These are phyloP conservation scores for Penicillium bovifimosum DNA, from an alignment of 495 filamentous ascomycete species.

Conservation along the genomic window DNA sequence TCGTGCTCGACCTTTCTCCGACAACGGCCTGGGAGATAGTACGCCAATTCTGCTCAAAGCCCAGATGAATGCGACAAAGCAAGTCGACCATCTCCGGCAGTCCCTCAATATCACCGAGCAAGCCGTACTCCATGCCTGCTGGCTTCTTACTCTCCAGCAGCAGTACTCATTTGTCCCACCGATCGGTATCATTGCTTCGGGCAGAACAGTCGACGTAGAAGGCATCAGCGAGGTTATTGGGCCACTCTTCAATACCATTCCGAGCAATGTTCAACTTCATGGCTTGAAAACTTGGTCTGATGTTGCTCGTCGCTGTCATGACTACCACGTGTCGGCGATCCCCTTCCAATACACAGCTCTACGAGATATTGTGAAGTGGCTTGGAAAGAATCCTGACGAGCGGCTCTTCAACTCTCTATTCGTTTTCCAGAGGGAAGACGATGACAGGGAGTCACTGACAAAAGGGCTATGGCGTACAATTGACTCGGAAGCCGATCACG, in stretches of 20 bases:
- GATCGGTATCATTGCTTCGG: constrained; percentile 41
- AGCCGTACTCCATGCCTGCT: constrained; percentile 39
- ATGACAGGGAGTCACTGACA: constrained; percentile 12
- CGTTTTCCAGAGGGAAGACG: constrained; percentile 57
- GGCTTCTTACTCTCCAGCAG: constrained; percentile 30
- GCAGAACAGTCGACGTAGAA: constrained; percentile 44
- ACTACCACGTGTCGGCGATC: constrained; percentile 37
- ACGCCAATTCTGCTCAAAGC: constrained; percentile 14
- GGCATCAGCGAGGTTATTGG: constrained; percentile 66
- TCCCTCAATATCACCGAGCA: constrained; percentile 38
- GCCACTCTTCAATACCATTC: constrained; percentile 86
- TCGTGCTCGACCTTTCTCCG: constrained; percentile 24
- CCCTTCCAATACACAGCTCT: constrained; percentile 43
- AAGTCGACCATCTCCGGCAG: constrained; percentile 17
- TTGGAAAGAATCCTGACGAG: constrained; percentile 30
- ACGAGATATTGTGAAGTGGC: constrained; percentile 43
- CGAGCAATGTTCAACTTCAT: constrained; percentile 52
- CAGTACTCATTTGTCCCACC: constrained; percentile 29
- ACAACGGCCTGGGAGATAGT: constrained; percentile 1
- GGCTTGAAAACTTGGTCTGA: constrained; percentile 31
- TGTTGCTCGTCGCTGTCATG: constrained; percentile 30
- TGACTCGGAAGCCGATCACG: constrained; percentile 49
- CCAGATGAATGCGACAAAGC: constrained; percentile 11
- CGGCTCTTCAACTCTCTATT: constrained; percentile 43
- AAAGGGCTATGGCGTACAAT: constrained; percentile 50